phyloP scores from a whole-genome alignment of 441 rosid genomes.

The Adansonia gregorii region DNA sequence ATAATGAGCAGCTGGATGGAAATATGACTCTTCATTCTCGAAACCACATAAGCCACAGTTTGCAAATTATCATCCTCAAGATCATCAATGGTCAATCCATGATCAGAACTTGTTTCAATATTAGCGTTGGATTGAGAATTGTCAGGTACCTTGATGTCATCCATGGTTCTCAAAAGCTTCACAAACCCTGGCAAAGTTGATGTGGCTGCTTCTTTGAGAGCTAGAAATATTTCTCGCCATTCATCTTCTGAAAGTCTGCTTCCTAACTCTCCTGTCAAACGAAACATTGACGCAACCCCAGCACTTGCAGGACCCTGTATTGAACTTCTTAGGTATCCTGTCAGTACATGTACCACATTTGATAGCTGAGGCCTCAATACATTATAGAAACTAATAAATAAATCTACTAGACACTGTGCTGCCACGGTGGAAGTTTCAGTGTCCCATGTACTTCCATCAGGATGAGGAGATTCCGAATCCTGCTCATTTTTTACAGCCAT shows the following conservation, averaged over 20 bases:
- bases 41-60: constrained; percentile 76
- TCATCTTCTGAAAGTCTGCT: constrained; percentile 72
- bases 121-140: constrained; percentile 46
- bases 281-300: constrained; percentile 73
- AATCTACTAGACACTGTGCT: constrained; percentile 71
- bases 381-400: constrained; percentile 63
- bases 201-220: constrained; percentile 75
- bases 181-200: constrained; percentile 66
- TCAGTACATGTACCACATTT: constrained; percentile 64
- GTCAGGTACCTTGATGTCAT: constrained; percentile 58
- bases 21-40: constrained; percentile 85
- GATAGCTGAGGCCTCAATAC: constrained; percentile 67
- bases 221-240: constrained; percentile 74
- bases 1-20: constrained; percentile 73
- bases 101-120: constrained; percentile 65
- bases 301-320: constrained; percentile 85
- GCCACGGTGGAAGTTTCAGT: constrained; percentile 81
- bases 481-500: constrained; percentile 45
- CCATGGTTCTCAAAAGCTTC: constrained; percentile 78
- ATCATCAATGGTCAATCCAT: constrained; percentile 56
- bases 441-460: constrained; percentile 71
- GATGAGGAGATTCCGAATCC: constrained; percentile 49
- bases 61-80: constrained; percentile 83
- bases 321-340: constrained; percentile 76
- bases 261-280: constrained; percentile 72